A percentile compares a stretch with the other conserved stretches of the same genome.
These are phyloP conservation scores for Ophiostoma angusticollis DNA, from an alignment of 2,329 filamentous ascomycete genomes.

Conservation along the genomic window DNA sequence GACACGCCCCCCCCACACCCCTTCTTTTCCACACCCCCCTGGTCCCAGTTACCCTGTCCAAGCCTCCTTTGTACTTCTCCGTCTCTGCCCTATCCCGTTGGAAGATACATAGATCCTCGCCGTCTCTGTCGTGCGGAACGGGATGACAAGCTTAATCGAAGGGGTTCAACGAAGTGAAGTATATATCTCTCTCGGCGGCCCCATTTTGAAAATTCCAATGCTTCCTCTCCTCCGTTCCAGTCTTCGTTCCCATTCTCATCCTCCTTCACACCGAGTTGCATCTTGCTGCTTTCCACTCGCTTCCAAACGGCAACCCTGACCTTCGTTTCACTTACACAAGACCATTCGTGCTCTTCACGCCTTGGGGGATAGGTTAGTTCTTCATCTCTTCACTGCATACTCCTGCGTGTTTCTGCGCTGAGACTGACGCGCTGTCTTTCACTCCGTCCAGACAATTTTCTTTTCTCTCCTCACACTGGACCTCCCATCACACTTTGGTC, in stretches of 20 bases:
- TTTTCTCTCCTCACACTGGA: too few species aligned
- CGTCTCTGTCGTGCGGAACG: constrained; percentile 2
- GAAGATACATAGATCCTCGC: constrained; percentile 6
- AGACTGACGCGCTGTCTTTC: too few species aligned
- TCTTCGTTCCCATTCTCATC: constrained; percentile 2
- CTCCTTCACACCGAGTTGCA: background rate
- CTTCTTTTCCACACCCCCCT: background rate
- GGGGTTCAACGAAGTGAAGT: constrained; percentile 4
- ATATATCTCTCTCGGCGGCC: constrained; percentile 12
- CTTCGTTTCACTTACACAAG: constrained; percentile 3
- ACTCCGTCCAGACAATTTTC: too few species aligned
- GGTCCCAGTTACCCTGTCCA: constrained; percentile 8
- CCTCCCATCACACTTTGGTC: too few species aligned
- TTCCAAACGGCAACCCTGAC: constrained; percentile 2
- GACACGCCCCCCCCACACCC: constrained; percentile 3
- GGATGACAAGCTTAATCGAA: too few species aligned
- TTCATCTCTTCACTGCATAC: too few species aligned
- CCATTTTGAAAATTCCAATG: constrained; percentile 3
- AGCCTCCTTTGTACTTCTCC: constrained; percentile 8
- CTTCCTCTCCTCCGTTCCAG: background rate
- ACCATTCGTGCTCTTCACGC: background rate
- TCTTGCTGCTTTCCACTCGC: constrained; percentile 3
- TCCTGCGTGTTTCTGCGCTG: too few species aligned
- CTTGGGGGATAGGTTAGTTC: too few species aligned
- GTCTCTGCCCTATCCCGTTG: constrained; percentile 12